Percentiles rank a stretch among this genome's conserved stretches.
Conservation (phyloP, 768 basidiomycete genomes). For the Rhodotorula taiwanensis region DNA sequence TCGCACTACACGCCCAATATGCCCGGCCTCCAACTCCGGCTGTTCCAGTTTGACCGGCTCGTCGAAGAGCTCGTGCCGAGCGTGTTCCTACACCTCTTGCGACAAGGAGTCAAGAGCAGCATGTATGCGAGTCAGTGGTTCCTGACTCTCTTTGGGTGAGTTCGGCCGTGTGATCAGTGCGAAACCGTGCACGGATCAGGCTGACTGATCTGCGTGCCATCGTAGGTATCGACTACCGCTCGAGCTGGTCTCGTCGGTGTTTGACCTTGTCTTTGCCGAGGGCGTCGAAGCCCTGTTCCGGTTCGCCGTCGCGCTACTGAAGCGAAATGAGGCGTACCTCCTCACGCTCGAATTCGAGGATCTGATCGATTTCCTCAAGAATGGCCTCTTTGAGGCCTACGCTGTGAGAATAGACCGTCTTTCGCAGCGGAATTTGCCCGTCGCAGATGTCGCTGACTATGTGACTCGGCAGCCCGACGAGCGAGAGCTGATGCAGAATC, state of each 20-base stretch:
- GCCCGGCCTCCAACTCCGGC: constrained; percentile 88
- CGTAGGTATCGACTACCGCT: constrained; percentile 70
- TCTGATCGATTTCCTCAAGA: constrained; percentile 75
- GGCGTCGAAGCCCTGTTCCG: constrained; percentile 96
- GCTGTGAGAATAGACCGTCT: constrained; percentile 44
- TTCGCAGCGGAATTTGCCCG: no score
- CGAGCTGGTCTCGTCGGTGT: constrained; percentile 89
- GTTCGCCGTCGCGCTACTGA: constrained; percentile 77
- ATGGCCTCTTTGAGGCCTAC: constrained; percentile 73
- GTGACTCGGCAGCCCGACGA: constrained; percentile 12
- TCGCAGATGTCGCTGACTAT: constrained; percentile 9
- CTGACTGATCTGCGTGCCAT: no score
- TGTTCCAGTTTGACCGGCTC: constrained; percentile 86
- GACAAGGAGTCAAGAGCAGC: constrained; percentile 91
- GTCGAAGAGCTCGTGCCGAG: constrained; percentile 88
- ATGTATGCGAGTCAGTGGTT: constrained; percentile 99
- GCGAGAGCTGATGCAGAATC: constrained; percentile 44
- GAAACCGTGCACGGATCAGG: no score
- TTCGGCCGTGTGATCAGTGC: no score
- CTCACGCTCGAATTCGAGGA: constrained; percentile 83
- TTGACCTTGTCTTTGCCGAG: constrained; percentile 90
- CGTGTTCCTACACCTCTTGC: constrained; percentile 82
- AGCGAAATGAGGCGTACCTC: constrained; percentile 75
- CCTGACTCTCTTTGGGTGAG: constrained; percentile 82
- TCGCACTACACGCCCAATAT: constrained; percentile 98